Conservation (phyloP, 306 rosid species). For the Cicer yamashitae region DNA sequence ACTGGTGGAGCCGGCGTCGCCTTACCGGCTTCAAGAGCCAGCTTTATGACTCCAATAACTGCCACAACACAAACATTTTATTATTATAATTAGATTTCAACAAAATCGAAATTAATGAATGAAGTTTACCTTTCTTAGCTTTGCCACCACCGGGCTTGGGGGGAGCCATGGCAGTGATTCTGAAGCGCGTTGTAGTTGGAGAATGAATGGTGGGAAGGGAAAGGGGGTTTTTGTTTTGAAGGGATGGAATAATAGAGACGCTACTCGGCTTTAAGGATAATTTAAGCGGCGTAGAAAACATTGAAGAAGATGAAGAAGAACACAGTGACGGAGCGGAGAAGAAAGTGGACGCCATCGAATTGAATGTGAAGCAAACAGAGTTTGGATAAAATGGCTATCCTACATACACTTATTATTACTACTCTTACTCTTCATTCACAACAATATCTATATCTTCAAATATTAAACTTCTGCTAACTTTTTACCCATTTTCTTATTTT, state of each 20-base stretch:
- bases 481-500: no score
- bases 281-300: slow-evolving; percentile 55
- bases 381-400: slow-evolving; percentile 28
- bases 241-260: slow-evolving; percentile 38
- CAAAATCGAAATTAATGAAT: background rate
- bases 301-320: slow-evolving; percentile 56
- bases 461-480: no score
- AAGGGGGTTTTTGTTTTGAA: slow-evolving; percentile 32
- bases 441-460: no score
- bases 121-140: slow-evolving; percentile 73
- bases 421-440: no score
- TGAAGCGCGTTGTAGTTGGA: slow-evolving; percentile 56
- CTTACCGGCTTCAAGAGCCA: slow-evolving; percentile 98
- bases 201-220: slow-evolving; percentile 1
- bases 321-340: slow-evolving; percentile 40
- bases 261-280: slow-evolving; percentile 51
- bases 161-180: slow-evolving; percentile 88
- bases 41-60: slow-evolving; percentile 90
- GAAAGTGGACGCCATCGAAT: slow-evolving; percentile 69
- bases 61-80: slow-evolving; percentile 8
- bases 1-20: slow-evolving; percentile 99
- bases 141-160: slow-evolving; percentile 89
- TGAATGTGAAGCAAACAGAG: background rate
- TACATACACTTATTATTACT: no score
- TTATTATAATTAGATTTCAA: background rate